phyloP scores from a whole-genome alignment of 108 stramenopile genomes.

The Cyclotella cryptica region DNA sequence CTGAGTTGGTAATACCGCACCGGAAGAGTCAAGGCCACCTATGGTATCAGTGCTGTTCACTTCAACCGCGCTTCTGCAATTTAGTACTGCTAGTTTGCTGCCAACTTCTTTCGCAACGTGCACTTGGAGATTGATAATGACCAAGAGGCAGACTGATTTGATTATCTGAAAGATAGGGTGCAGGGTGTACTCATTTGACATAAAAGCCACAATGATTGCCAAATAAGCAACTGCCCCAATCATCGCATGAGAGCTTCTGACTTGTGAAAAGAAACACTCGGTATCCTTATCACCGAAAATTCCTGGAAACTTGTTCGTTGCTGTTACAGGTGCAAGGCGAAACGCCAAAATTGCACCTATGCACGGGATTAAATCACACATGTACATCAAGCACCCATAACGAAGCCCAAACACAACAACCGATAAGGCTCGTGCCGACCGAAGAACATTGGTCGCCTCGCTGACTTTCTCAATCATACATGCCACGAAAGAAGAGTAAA shows the following conservation, averaged over 20 bases:
- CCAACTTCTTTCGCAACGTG: slow-evolving; percentile 16
- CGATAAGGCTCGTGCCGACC: slow-evolving; percentile 28
- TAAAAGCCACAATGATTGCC: neutral
- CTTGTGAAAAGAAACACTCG: slow-evolving; percentile 37
- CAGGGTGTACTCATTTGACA: neutral
- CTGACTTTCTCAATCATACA: slow-evolving; percentile 33
- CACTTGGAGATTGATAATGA: slow-evolving; percentile 24
- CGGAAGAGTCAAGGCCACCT: neutral
- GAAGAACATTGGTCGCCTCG: neutral
- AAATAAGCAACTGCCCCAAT: neutral
- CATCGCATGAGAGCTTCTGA: slow-evolving; percentile 4
- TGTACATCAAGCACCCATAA: slow-evolving; percentile 38
- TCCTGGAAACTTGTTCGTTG: neutral
- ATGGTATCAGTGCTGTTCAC: slow-evolving; percentile 4
- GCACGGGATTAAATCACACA: slow-evolving; percentile 28
- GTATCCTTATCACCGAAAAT: slow-evolving; percentile 10
- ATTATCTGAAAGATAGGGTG: slow-evolving; percentile 7
- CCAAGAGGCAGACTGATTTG: neutral
- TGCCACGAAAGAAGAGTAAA: slow-evolving; percentile 34
- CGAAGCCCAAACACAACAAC: slow-evolving; percentile 53
- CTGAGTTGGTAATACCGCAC: slow-evolving; percentile 6
- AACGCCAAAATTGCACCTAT: slow-evolving; percentile 30
- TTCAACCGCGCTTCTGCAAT: slow-evolving; percentile 3
- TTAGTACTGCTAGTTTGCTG: slow-evolving; percentile 22
- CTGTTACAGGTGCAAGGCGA: slow-evolving; percentile 7